These are phyloP conservation scores for Juncus inflexus DNA, from an alignment of 176 grass and related monocot species.

Conservation along the genomic window DNA sequence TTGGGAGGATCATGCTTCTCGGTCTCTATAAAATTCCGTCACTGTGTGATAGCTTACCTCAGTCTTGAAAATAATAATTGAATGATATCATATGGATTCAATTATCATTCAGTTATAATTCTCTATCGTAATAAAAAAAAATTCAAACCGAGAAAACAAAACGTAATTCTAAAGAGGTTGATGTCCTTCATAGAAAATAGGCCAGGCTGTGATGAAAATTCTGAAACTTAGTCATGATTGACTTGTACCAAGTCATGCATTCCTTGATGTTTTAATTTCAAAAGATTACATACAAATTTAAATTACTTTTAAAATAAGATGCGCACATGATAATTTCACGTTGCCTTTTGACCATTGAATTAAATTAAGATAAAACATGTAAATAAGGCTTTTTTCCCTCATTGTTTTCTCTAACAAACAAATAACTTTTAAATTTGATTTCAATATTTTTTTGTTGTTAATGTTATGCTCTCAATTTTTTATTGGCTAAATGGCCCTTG, in stretches of 20 bases:
- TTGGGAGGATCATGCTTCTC: too few species aligned
- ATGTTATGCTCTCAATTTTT: too few species aligned
- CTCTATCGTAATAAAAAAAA: not conserved
- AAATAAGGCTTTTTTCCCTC: too few species aligned
- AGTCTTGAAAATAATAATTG: not conserved
- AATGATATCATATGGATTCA: not conserved
- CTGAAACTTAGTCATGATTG: slow-evolving; percentile 4
- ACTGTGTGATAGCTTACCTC: not conserved
- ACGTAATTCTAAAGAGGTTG: not conserved
- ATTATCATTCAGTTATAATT: slow-evolving; percentile 9
- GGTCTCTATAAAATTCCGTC: too few species aligned
- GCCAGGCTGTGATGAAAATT: not conserved
- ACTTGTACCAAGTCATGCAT: not conserved
- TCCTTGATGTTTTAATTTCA: not conserved
- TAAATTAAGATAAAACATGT: too few species aligned
- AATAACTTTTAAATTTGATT: too few species aligned
- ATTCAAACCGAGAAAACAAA: not conserved
- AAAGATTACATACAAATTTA: not conserved
- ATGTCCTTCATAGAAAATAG: not conserved
- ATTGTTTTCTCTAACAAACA: too few species aligned
- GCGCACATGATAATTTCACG: too few species aligned
- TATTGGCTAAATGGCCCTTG: too few species aligned
- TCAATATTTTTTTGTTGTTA: too few species aligned
- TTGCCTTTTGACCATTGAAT: too few species aligned
- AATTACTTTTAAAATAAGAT: not conserved